Percentiles rank a stretch among this genome's conserved stretches.
Evolutionary conservation across 2,329 filamentous ascomycete genomes (phyloP).

Genomic region (Corniculantispora saksenae): DNA sequence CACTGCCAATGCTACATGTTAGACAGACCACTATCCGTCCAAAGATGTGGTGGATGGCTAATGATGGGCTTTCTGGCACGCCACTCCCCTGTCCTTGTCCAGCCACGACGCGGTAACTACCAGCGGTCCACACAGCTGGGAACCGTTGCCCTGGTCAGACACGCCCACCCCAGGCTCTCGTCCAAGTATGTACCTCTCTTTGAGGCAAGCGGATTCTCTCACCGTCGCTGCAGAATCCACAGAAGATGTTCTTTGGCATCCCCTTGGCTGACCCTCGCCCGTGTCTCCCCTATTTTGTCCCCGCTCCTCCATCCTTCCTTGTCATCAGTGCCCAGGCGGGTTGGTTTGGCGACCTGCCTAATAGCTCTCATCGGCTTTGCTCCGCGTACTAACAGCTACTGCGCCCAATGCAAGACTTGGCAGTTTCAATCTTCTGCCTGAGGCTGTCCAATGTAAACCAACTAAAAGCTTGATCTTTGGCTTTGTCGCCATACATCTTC

Average conservation of each 20-base stretch:
- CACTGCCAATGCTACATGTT: not conserved
- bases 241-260: not conserved
- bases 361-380: not conserved
- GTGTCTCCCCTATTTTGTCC: not conserved
- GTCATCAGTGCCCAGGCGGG: not conserved
- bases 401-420: not conserved
- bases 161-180: not conserved
- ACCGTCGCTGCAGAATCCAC: not conserved
- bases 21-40: not conserved
- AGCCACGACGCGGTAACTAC: slow-evolving; percentile 16
- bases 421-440: not conserved
- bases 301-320: not conserved
- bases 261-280: not conserved
- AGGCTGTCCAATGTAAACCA: not conserved
- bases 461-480: not conserved
- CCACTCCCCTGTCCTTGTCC: slow-evolving; percentile 5
- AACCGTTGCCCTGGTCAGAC: slow-evolving; percentile 17
- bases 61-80: slow-evolving; percentile 7
- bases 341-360: not conserved
- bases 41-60: slow-evolving; percentile 2
- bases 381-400: not conserved
- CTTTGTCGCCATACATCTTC: not conserved
- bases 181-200: not conserved
- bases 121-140: slow-evolving; percentile 11
- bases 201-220: not conserved